These are phyloP conservation scores for Coelastrella sp. DNA, from an alignment of 139 green algal genomes.

Conservation along the genomic window DNA sequence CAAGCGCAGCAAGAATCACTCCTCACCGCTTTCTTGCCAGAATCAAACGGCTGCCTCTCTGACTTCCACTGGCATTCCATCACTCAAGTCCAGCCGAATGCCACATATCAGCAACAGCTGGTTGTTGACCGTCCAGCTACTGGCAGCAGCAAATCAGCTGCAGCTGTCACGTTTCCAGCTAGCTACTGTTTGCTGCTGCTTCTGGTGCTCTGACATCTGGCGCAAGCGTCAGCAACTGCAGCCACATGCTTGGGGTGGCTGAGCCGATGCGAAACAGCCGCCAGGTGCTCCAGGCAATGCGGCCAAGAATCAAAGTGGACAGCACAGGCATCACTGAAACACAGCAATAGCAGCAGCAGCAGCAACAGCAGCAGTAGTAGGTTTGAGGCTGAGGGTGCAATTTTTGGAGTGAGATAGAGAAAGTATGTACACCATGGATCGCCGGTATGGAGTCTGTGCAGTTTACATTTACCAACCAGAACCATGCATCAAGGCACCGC, in stretches of 20 bases:
- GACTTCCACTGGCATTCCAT: no score
- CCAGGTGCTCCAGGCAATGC: constrained; percentile 29
- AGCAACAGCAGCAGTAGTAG: constrained; percentile 6
- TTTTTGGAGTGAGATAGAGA: background rate
- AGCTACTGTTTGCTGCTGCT: background rate
- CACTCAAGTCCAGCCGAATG: no score
- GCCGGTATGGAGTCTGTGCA: no score
- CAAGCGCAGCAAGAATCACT: no score
- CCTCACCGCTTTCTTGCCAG: no score
- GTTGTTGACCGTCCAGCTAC: no score
- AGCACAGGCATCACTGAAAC: constrained; percentile 2
- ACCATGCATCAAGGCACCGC: no score
- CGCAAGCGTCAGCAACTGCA: constrained; percentile 22
- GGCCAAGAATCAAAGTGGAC: constrained; percentile 11
- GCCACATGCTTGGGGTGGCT: constrained; percentile 18
- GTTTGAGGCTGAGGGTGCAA: background rate
- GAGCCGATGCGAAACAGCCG: constrained; percentile 6
- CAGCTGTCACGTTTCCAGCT: background rate
- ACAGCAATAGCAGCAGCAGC: background rate
- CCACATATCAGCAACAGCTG: no score
- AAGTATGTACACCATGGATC: no score
- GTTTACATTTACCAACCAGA: no score
- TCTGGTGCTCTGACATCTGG: background rate
- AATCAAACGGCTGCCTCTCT: no score
- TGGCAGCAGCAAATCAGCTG: no score